phyloP scores from a whole-genome alignment of 139 green algal genomes.

The Pleodorina starrii region DNA sequence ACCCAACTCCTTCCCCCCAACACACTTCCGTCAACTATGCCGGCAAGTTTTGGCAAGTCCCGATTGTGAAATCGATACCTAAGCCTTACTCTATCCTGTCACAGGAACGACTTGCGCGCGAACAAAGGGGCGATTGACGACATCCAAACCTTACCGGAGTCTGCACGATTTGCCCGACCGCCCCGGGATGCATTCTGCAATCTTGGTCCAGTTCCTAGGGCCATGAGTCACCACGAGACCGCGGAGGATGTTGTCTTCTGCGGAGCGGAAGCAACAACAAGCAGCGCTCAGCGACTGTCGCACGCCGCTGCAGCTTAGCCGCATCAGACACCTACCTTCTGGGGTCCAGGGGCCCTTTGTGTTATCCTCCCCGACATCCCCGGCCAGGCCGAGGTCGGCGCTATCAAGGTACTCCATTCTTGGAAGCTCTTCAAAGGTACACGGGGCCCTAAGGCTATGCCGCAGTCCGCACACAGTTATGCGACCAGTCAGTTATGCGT shows the following conservation, averaged over 20 bases:
- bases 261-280: too few relatives aligned
- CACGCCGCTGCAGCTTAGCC: too few relatives aligned
- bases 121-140: too few relatives aligned
- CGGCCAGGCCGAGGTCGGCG: background rate
- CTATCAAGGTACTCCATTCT: background rate
- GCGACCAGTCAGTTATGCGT: background rate
- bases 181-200: conserved; percentile 25
- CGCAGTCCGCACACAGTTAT: too few relatives aligned
- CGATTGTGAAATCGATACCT: too few relatives aligned
- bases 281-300: too few relatives aligned
- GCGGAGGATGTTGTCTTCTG: conserved; percentile 81
- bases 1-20: too few relatives aligned
- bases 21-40: too few relatives aligned
- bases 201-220: conserved; percentile 69
- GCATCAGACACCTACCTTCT: background rate
- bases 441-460: too few relatives aligned
- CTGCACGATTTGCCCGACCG: conserved; percentile 8
- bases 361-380: conserved; percentile 6
- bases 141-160: conserved; percentile 14
- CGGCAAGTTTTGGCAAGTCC: too few relatives aligned
- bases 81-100: too few relatives aligned
- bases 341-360: conserved; percentile 37
- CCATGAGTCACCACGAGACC: conserved; percentile 74
- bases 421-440: background rate
- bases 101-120: too few relatives aligned